Evolutionary conservation across 2,329 filamentous ascomycete species (phyloP).

Genomic region (Cladosporium oxysporum): DNA sequence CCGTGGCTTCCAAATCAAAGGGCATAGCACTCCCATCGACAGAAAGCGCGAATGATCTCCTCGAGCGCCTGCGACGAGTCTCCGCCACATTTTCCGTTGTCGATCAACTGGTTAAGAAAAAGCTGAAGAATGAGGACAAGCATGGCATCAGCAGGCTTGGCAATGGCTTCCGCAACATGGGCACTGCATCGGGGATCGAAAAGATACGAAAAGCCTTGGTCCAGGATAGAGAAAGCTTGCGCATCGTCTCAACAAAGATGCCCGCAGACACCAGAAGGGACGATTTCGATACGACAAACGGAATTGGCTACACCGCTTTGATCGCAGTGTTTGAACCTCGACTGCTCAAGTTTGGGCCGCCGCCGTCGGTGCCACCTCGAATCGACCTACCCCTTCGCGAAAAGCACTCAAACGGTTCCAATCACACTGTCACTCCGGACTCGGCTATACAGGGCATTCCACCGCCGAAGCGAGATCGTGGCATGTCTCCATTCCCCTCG

Average conservation of each 20-base stretch:
- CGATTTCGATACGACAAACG: constrained; percentile 60
- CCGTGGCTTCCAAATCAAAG: constrained; percentile 53
- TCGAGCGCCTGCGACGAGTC: constrained; percentile 63
- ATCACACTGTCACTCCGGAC: not conserved
- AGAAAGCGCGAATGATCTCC: constrained; percentile 60
- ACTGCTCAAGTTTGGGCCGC: constrained; percentile 28
- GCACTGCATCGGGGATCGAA: constrained; percentile 62
- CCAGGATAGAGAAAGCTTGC: constrained; percentile 62
- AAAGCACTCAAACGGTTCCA: not conserved
- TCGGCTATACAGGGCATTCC: not conserved
- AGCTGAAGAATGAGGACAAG: constrained; percentile 61
- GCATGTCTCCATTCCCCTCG: not conserved
- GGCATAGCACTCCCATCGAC: constrained; percentile 46
- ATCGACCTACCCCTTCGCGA: not conserved
- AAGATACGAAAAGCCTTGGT: constrained; percentile 60
- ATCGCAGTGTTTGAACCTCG: constrained; percentile 56
- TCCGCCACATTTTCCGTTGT: constrained; percentile 64
- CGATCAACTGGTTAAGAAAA: constrained; percentile 47
- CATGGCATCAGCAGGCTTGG: constrained; percentile 61
- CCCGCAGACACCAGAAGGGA: constrained; percentile 58
- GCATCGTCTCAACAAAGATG: constrained; percentile 45
- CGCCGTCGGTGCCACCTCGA: not conserved
- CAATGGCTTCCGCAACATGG: constrained; percentile 65
- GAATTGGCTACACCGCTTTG: constrained; percentile 64
- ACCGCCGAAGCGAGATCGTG: not conserved